Percentiles rank a stretch among this genome's conserved stretches.
Evolutionary conservation across 768 basidiomycete genomes (phyloP).

Genomic region (Boletus fagicola): DNA sequence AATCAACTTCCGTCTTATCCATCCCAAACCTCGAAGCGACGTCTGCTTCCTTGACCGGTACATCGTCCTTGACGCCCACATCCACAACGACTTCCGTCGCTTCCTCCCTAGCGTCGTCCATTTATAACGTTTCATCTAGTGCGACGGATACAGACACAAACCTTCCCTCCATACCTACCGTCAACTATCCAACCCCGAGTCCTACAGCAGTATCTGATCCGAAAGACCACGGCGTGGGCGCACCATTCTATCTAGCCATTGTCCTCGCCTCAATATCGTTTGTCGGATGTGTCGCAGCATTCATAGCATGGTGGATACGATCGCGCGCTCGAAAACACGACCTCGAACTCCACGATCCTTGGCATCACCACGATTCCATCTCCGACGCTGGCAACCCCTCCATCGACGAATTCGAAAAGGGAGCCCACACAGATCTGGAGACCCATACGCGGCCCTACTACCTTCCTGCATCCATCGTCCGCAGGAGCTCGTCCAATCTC

Average conservation of each 20-base stretch:
- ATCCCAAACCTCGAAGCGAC: constrained; percentile 23
- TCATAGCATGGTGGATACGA: constrained; percentile 52
- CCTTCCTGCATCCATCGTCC: constrained; percentile 25
- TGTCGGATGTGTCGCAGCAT: constrained; percentile 43
- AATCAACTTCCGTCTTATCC: constrained; percentile 2
- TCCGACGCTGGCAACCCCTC: constrained; percentile 4
- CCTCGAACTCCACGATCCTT: constrained; percentile 31
- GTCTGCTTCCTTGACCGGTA: constrained; percentile 5
- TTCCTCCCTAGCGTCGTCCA: constrained; percentile 8
- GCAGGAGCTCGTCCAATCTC: constrained; percentile 18
- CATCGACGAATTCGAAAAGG: constrained; percentile 2
- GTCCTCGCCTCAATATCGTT: constrained; percentile 47
- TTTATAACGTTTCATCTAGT: constrained; percentile 1
- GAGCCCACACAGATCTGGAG: background rate
- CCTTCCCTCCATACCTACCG: constrained; percentile 25
- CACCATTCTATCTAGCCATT: constrained; percentile 51
- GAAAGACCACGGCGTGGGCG: constrained; percentile 24
- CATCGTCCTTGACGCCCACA: constrained; percentile 1
- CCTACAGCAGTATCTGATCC: constrained; percentile 23
- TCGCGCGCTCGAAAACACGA: constrained; percentile 37
- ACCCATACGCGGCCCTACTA: constrained; percentile 24
- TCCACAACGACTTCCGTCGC: background rate
- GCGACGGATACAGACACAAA: constrained; percentile 20
- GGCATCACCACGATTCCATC: constrained; percentile 33
- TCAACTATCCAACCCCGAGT: constrained; percentile 22